Percentiles rank a stretch among this genome's conserved stretches.
Conservation (phyloP, 352 stramenopile species). For the Chrysophaeum taylorii region DNA sequence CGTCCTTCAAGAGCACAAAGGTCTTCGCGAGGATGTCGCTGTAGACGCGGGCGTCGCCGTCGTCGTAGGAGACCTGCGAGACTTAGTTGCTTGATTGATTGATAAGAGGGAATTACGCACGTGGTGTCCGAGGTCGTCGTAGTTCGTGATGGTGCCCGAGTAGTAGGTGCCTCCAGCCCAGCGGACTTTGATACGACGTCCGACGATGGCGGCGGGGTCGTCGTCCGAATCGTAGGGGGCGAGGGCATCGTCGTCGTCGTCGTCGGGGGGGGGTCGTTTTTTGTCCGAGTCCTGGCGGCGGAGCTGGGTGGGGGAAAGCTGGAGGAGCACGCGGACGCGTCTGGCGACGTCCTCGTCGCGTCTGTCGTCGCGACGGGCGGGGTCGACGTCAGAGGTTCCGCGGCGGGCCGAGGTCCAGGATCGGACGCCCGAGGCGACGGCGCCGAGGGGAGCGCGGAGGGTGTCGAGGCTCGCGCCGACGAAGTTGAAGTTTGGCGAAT, state of each 20-base stretch:
- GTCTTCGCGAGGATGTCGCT: slow-evolving; percentile 9
- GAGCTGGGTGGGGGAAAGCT: too few relatives aligned
- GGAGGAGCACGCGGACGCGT: too few relatives aligned
- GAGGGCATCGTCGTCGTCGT: neutral
- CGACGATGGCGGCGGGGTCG: neutral
- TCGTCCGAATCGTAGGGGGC: slow-evolving; percentile 4
- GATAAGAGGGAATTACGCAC: too few relatives aligned
- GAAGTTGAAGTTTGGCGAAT: neutral
- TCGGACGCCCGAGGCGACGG: neutral
- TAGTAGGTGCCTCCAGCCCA: slow-evolving; percentile 41
- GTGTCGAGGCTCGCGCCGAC: neutral
- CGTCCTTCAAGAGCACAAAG: neutral
- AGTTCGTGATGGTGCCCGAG: slow-evolving; percentile 31
- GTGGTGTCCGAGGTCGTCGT: slow-evolving; percentile 41
- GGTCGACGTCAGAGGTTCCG: neutral
- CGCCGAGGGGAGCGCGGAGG: neutral
- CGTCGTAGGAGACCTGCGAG: slow-evolving; percentile 37
- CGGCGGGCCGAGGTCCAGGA: neutral
- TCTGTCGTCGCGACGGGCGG: neutral
- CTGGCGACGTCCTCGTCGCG: neutral
- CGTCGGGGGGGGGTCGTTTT: too few relatives aligned
- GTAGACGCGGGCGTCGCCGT: slow-evolving; percentile 34
- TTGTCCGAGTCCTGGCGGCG: too few relatives aligned
- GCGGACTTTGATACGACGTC: slow-evolving; percentile 36
- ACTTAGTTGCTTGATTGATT: too few relatives aligned